Conservation (phyloP, 2,329 filamentous ascomycete species). For the Penicillium freii region DNA sequence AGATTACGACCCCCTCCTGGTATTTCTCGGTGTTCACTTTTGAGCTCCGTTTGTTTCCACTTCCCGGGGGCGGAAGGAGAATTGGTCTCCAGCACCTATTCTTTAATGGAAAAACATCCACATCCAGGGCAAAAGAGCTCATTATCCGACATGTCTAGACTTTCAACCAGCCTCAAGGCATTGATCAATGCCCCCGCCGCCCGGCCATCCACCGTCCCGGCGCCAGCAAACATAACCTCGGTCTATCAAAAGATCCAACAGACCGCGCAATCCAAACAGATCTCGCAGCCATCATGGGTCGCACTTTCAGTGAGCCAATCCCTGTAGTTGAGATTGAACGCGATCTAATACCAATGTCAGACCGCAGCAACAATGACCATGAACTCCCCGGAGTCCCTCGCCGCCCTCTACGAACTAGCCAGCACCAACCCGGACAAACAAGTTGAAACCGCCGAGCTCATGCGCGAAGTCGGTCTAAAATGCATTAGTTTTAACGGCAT, state of each 20-base stretch:
- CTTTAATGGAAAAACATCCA: slow-evolving; percentile 6
- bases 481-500: slow-evolving; percentile 56
- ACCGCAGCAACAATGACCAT: slow-evolving; percentile 81
- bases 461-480: slow-evolving; percentile 49
- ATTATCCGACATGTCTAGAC: slow-evolving; percentile 63
- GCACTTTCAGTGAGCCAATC: slow-evolving; percentile 56
- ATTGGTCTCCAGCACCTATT: neutral
- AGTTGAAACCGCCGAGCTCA: slow-evolving; percentile 39
- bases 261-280: slow-evolving; percentile 60
- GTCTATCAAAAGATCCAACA: slow-evolving; percentile 64
- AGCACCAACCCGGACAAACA: slow-evolving; percentile 22
- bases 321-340: neutral
- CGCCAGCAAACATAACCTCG: slow-evolving; percentile 61
- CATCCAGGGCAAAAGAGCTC: neutral
- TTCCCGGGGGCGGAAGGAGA: slow-evolving; percentile 5
- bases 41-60: slow-evolving; percentile 4
- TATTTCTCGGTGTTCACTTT: slow-evolving; percentile 11
- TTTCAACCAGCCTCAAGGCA: slow-evolving; percentile 68
- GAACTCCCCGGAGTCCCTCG: slow-evolving; percentile 71
- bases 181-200: slow-evolving; percentile 70
- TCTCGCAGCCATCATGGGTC: slow-evolving; percentile 65
- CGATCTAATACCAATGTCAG: slow-evolving; percentile 41
- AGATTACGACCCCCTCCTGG: neutral
- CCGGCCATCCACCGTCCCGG: slow-evolving; percentile 62
- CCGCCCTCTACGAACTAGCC: slow-evolving; percentile 20